Percentiles rank a stretch among this genome's conserved stretches.
These are phyloP conservation scores for Paratrimastix pyriformis DNA, from an alignment of 78 protist genomes.

Conservation along the genomic window DNA sequence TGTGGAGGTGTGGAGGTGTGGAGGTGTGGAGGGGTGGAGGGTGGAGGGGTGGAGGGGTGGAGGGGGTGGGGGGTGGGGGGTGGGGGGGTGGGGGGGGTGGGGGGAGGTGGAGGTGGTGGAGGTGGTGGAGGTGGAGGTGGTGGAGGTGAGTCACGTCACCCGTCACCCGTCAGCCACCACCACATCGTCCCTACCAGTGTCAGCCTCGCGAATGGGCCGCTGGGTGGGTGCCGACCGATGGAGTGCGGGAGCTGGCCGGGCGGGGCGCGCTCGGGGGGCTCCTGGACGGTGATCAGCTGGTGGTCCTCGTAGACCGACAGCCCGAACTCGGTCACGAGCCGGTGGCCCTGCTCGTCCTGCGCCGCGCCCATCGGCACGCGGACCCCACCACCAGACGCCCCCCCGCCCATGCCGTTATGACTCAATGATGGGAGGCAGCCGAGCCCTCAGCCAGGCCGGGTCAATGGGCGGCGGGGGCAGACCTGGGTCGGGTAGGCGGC, in stretches of 20 bases:
- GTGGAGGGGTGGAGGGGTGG: no score
- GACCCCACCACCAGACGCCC: not conserved
- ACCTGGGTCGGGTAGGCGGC: constrained; percentile 64
- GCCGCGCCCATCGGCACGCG: not conserved
- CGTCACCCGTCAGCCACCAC: no score
- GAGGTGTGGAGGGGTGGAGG: no score
- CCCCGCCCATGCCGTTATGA: not conserved
- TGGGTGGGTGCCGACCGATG: constrained; percentile 18
- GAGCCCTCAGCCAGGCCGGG: not conserved
- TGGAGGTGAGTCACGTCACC: no score
- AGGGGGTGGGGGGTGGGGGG: no score
- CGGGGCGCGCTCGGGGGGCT: constrained; percentile 96
- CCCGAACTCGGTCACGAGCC: constrained; percentile 88
- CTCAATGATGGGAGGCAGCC: not conserved
- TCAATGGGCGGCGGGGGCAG: not conserved
- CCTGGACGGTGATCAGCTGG: constrained; percentile 68
- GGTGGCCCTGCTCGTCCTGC: constrained; percentile 71
- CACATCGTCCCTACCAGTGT: no score
- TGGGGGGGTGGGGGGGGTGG: no score
- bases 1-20: no score
- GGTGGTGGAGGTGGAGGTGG: no score
- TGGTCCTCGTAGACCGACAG: constrained; percentile 73
- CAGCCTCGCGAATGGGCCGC: no score
- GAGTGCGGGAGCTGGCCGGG: constrained; percentile 97
- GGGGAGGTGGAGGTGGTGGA: no score